Conservation (phyloP, 257 asterid species). For the Solanum medicagineum region DNA sequence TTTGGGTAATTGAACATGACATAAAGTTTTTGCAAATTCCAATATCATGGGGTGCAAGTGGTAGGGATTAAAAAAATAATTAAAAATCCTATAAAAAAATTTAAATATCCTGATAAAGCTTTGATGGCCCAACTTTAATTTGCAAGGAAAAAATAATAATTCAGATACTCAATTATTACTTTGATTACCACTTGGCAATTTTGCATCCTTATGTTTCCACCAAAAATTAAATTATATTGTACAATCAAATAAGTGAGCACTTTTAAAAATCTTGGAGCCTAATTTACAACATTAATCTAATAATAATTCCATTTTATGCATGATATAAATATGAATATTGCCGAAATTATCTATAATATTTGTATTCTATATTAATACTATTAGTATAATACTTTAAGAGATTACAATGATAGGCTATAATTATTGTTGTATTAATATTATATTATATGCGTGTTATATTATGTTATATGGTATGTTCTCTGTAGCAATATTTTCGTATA, state of each 20-base stretch:
- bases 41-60: background rate
- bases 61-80: background rate
- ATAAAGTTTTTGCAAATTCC: background rate
- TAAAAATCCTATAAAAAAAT: background rate
- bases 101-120: background rate
- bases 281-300: background rate
- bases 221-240: background rate
- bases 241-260: background rate
- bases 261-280: background rate
- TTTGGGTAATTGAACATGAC: background rate
- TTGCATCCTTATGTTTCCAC: background rate
- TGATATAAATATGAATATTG: too few relatives aligned
- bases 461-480: too few relatives aligned
- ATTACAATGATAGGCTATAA: too few relatives aligned
- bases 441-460: too few relatives aligned
- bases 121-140: background rate
- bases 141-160: background rate
- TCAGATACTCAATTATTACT: background rate
- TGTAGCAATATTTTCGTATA: background rate
- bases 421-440: background rate
- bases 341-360: too few relatives aligned
- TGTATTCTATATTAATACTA: too few relatives aligned
- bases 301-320: background rate
- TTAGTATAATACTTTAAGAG: too few relatives aligned
- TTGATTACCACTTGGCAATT: background rate